Percentiles rank a stretch among this genome's conserved stretches.
Conservation (phyloP, 139 green algal genomes). For the Trebouxia sp. region DNA sequence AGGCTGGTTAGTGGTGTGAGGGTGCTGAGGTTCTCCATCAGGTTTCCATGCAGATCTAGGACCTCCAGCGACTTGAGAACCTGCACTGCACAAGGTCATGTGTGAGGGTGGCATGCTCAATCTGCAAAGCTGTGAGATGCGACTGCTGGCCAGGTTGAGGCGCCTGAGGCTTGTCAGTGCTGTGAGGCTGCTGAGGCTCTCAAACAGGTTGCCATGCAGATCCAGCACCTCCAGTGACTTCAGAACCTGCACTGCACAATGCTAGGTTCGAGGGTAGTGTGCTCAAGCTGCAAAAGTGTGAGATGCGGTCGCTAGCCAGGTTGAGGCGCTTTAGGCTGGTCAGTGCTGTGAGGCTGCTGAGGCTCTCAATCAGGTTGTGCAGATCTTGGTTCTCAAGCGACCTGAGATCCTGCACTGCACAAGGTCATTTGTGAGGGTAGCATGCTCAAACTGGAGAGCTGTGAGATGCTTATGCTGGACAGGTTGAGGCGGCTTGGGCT, state of each 20-base stretch:
- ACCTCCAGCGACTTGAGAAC: constrained; percentile 39
- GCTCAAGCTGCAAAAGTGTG: too few species aligned
- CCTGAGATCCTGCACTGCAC: too few species aligned
- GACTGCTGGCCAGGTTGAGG: constrained; percentile 38
- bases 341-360: too few species aligned
- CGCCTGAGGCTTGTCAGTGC: constrained; percentile 28
- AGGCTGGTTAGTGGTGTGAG: constrained; percentile 29
- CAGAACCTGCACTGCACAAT: constrained; percentile 34
- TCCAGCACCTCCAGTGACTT: constrained; percentile 39
- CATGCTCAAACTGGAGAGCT: constrained; percentile 21
- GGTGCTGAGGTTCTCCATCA: background rate
- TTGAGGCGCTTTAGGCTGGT: constrained; percentile 36
- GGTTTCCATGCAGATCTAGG: constrained; percentile 47
- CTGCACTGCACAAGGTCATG: too few species aligned
- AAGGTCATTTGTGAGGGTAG: too few species aligned
- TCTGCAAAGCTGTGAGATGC: constrained; percentile 2
- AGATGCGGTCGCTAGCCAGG: too few species aligned
- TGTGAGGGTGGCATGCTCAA: too few species aligned
- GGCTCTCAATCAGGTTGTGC: too few species aligned
- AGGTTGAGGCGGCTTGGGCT: constrained; percentile 42
- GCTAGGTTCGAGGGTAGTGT: too few species aligned
- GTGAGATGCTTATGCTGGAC: constrained; percentile 28
- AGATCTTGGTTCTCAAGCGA: too few species aligned
- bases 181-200: background rate
- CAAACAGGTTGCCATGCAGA: constrained; percentile 41